Evolutionary conservation across 208 protist genomes (phyloP).

Genomic region (Acanthamoeba culbertsoni): DNA sequence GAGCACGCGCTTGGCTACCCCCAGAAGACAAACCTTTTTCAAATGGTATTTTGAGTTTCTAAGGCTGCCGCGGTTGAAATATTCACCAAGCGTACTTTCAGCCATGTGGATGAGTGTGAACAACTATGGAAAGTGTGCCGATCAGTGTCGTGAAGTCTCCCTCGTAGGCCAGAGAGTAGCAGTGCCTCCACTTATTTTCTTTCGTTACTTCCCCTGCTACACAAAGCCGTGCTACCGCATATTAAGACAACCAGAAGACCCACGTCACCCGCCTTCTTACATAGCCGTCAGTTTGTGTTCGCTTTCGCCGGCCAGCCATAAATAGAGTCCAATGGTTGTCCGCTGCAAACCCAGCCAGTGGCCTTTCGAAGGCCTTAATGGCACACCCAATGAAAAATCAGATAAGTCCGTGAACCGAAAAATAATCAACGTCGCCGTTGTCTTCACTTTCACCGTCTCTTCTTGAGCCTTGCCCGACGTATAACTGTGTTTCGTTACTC

Average conservation of each 20-base stretch:
- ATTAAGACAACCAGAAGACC: too few relatives aligned
- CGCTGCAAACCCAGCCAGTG: not conserved
- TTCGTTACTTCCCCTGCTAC: too few relatives aligned
- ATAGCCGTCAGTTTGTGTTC: too few relatives aligned
- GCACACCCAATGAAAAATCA: not conserved
- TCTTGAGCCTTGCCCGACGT: not conserved
- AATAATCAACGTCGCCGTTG: not conserved
- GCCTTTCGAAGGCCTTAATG: not conserved
- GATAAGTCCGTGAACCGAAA: not conserved
- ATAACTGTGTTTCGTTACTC: not conserved
- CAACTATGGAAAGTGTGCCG: too few relatives aligned
- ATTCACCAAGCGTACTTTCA: too few relatives aligned
- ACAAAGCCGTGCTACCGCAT: too few relatives aligned
- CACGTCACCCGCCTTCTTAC: too few relatives aligned
- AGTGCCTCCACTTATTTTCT: too few relatives aligned
- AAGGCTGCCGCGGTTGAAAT: too few relatives aligned
- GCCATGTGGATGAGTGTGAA: too few relatives aligned
- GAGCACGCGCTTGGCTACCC: not conserved
- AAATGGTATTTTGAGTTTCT: not conserved
- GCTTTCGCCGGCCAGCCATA: not conserved
- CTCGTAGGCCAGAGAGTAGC: too few relatives aligned
- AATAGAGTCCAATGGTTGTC: not conserved
- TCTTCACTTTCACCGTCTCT: not conserved
- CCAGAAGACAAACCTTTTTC: not conserved
- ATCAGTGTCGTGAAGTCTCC: too few relatives aligned